Base-by-base conservation (phyloP, 139 green algal species). In the Coelastrella sp. region DNA sequence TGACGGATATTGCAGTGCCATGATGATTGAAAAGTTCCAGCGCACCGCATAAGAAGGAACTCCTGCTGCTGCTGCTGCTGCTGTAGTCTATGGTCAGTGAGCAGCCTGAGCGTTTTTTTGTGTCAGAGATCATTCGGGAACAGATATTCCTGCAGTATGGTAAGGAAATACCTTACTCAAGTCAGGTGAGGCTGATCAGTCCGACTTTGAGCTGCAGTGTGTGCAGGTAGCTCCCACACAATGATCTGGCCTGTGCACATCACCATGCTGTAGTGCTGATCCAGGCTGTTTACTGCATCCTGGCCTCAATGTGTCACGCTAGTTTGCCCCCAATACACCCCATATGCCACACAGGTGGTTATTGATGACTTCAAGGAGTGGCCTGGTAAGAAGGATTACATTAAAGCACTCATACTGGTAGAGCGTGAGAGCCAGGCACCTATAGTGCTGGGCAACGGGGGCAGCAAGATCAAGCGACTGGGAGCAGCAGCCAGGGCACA, bases 121-220 rank as follows among this genome's bases (percentile, higher is more conserved):
- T 99, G 80, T 87, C 94, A 0, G 98, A 99, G 93, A 98, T 99
- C 70, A 94, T 99, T n/a, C 93, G 98, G 0, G 98, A 99, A 94
- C 96, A 99, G 88, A 95, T 99, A 59, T 99, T 99, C 92, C 84
- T 98, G 91, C 93, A 96, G 87, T 99, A 98, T 89, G 79, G 92
- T 7, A 82, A 99, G 92, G 98, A 99, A 92, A 95, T 99, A 57
- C 98, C 97, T 8, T 99, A 99, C 93, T 85, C 88, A 56, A 91
- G 92, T 20, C 95, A 98, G 93, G 96, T 99, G 58, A 66, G 7
- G 27, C 75, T 58, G 58, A 35, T 27, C 27, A 22, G 10, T 12
- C 75, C 8, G 74, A 8, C 20, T 81, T 24, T 59, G 15, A 15
- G 74, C 7, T 59, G 74, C 74, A 22, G 7, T 58, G 11, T 56